Conservation (phyloP, 2,329 filamentous ascomycete species). For the Arthrobotrys conoides region DNA sequence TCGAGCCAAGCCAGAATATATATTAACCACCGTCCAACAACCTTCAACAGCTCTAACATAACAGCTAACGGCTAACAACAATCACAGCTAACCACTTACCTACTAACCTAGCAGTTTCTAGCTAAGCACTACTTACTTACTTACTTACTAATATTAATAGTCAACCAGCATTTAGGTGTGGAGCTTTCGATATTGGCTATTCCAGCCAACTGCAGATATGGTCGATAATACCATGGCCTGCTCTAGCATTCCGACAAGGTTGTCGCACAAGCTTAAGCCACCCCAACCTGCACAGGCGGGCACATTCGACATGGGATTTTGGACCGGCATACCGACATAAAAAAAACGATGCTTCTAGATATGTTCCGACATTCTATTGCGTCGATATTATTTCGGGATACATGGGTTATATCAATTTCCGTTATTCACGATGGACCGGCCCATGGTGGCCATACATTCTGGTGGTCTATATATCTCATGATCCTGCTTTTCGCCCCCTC, state of each 20-base stretch:
- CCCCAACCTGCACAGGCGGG: constrained; percentile 8
- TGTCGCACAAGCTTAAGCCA: constrained; percentile 31
- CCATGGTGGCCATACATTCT: background rate
- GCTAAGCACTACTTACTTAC: no score
- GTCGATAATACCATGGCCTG: constrained; percentile 23
- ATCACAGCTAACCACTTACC: no score
- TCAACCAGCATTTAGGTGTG: no score
- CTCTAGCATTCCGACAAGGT: constrained; percentile 17
- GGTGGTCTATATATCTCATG: constrained; percentile 22
- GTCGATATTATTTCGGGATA: constrained; percentile 14
- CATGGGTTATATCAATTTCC: constrained; percentile 15
- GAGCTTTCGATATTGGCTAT: background rate
- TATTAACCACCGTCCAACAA: no score
- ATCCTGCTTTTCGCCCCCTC: background rate
- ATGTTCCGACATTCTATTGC: constrained; percentile 35
- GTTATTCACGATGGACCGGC: background rate
- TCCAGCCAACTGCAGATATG: constrained; percentile 23
- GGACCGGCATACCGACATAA: constrained; percentile 38
- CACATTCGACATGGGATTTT: constrained; percentile 16
- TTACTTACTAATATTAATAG: no score
- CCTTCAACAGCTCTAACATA: no score
- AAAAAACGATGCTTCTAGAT: constrained; percentile 33
- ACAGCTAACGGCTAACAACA: no score
- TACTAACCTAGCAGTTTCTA: no score
- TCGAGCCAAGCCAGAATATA: no score